A percentile compares a stretch with the other conserved stretches of the same genome.
Conservation (phyloP, 768 basidiomycete genomes). For the Russula earlei region DNA sequence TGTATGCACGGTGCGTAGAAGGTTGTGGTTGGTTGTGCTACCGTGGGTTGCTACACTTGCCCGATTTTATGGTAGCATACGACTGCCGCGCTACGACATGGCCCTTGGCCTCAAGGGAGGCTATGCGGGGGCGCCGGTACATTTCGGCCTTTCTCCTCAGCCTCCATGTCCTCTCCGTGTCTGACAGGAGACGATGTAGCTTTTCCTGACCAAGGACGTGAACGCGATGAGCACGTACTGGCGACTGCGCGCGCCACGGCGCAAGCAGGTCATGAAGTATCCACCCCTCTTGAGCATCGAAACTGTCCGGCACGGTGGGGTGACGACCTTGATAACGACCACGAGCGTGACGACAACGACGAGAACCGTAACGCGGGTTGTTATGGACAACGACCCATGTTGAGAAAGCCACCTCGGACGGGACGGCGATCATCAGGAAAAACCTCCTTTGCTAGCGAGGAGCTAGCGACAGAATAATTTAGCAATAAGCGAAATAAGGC, state of each 20-base stretch:
- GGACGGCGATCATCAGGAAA: too few relatives aligned
- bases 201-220: conserved; percentile 14
- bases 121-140: conserved; percentile 15
- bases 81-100: conserved; percentile 17
- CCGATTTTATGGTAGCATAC: conserved; percentile 7
- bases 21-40: neutral
- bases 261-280: conserved; percentile 18
- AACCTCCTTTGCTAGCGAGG: too few relatives aligned
- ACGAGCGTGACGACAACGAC: conserved; percentile 18
- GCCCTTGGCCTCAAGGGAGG: conserved; percentile 10
- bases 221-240: conserved; percentile 15
- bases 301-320: conserved; percentile 6
- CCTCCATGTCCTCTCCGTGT: neutral
- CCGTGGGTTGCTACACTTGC: too few relatives aligned
- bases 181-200: neutral
- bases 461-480: too few relatives aligned
- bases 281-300: conserved; percentile 11
- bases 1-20: conserved; percentile 14
- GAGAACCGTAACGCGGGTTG: conserved; percentile 16
- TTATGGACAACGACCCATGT: conserved; percentile 8
- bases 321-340: conserved; percentile 17
- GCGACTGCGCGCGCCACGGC: conserved; percentile 14
- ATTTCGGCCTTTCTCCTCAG: neutral
- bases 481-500: too few relatives aligned
- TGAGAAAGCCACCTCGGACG: neutral